A percentile compares a stretch with the other conserved stretches of the same genome.
Evolutionary conservation across 805 yeast species (phyloP).

Genomic region (Starmerella sp.): DNA sequence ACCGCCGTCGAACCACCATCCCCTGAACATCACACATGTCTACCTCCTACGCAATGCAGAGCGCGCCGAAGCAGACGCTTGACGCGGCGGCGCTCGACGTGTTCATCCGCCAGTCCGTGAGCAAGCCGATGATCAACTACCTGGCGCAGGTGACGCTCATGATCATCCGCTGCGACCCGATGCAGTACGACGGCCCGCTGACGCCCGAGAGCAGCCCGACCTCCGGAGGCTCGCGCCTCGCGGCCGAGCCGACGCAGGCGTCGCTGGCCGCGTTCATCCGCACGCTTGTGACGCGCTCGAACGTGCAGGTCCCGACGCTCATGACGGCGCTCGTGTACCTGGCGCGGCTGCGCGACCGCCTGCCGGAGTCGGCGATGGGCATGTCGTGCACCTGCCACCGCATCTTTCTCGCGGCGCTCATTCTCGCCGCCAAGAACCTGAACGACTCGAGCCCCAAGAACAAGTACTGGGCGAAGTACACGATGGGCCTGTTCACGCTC

Average conservation of each 20-base stretch:
- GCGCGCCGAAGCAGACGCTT: constrained; percentile 6
- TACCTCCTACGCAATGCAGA: not conserved
- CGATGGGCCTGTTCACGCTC: constrained; percentile 67
- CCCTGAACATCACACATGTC: not conserved
- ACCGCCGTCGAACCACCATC: too few species aligned
- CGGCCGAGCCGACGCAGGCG: constrained; percentile 26
- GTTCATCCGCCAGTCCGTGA: constrained; percentile 34
- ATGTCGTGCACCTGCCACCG: constrained; percentile 85
- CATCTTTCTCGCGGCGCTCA: constrained; percentile 77
- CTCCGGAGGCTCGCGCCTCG: constrained; percentile 6
- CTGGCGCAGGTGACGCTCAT: constrained; percentile 33
- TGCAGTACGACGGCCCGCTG: constrained; percentile 22
- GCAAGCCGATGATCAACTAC: constrained; percentile 33
- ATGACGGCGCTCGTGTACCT: constrained; percentile 86
- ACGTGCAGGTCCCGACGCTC: constrained; percentile 88
- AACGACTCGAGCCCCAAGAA: constrained; percentile 93
- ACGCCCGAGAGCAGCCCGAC: constrained; percentile 17
- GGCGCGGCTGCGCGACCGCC: constrained; percentile 58
- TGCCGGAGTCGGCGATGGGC: constrained; percentile 84
- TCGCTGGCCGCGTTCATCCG: constrained; percentile 46
- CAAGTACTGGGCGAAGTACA: constrained; percentile 91
- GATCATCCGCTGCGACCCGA: constrained; percentile 31
- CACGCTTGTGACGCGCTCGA: constrained; percentile 62
- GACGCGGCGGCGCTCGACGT: constrained; percentile 32
- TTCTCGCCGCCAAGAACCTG: constrained; percentile 81